Base-by-base conservation (phyloP, 192 early-diverging fungal genomes). In the Dimargaris xerosporica region DNA sequence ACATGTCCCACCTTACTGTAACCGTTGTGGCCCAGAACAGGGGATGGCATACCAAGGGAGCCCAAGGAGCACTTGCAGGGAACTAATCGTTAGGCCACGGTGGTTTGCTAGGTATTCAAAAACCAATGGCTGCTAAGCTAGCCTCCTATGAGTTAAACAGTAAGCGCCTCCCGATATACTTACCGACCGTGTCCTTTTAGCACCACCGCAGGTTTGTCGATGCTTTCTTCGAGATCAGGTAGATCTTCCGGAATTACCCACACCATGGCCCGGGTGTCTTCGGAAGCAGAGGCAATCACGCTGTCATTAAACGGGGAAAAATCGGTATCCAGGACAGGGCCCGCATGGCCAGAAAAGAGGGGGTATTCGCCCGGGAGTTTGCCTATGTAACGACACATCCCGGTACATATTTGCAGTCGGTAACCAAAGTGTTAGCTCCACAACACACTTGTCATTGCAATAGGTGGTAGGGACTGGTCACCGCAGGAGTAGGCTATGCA, bases 261-360 rank as follows among this genome's bases (percentile, higher is more conserved):
- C 47, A 98, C 80, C 91, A 97, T 94, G 42, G 90, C 88, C 73
- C 92, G 83, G 70, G 78, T 81, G 70, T 86, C 89, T 67, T 92
- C 88, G n/a, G 83, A 75, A 53, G 75, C 82, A 12, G 86, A 88
- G 26, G 96, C 96, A 66, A 99, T 80, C 58, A 99, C 75, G 73
- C 94, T 82, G 71, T 99, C 96, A 64, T 98, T 96, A 76, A 96
- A 99, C 29, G 93, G 95, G 68, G 93, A 89, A 65, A 97, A 99
- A 67, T 91, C 90, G 21, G 94, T 99, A 73, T 99, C 96, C 58
- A 99, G 77, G 23, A 99, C 96, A 19, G 96, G 84, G 9, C 84
- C 93, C 12, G 87, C 84, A 67, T 99, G 96, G 30, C 91, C 94
- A 63, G 85, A 83, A 62, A 90, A 93, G n/a, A 96, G 74, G 1